Evolutionary conservation across 2,329 filamentous ascomycete genomes (phyloP).

Genomic region (Cladosporium halotolerans): DNA sequence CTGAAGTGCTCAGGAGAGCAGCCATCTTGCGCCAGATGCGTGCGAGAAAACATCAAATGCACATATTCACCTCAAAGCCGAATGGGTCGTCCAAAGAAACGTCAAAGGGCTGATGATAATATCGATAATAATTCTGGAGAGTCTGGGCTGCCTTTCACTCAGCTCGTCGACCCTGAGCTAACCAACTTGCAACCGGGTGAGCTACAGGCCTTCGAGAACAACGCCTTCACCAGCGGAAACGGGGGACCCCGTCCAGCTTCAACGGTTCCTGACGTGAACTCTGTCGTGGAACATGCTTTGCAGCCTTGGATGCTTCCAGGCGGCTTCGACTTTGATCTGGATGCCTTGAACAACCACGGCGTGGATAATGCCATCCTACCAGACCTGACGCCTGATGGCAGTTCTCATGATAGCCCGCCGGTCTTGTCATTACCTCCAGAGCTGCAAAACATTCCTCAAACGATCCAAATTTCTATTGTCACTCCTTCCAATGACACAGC

Average conservation of each 20-base stretch:
- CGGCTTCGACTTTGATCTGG: slow-evolving; percentile 9
- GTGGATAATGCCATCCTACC: slow-evolving; percentile 10
- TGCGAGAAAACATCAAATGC: slow-evolving; percentile 36
- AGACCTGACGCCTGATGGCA: slow-evolving; percentile 19
- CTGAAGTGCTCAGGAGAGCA: slow-evolving; percentile 43
- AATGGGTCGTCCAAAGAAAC: slow-evolving; percentile 48
- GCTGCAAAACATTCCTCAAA: not conserved
- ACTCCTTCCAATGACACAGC: not conserved
- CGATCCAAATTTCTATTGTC: not conserved
- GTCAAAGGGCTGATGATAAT: slow-evolving; percentile 29
- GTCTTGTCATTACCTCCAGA: not conserved
- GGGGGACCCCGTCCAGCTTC: no score
- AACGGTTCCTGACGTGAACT: no score
- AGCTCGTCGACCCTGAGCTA: no score
- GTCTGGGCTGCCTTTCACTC: no score
- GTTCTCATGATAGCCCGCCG: not conserved
- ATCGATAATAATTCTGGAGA: not conserved
- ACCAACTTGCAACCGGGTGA: not conserved
- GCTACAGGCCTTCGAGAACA: not conserved
- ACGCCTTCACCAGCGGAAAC: not conserved
- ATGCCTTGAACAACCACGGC: not conserved
- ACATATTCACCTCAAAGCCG: slow-evolving; percentile 43
- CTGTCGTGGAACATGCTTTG: slow-evolving; percentile 1
- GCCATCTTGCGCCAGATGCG: slow-evolving; percentile 39
- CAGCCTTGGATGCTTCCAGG: slow-evolving; percentile 20